Conservation (phyloP, 176 grass and related monocot species). For the Carex cristatella region DNA sequence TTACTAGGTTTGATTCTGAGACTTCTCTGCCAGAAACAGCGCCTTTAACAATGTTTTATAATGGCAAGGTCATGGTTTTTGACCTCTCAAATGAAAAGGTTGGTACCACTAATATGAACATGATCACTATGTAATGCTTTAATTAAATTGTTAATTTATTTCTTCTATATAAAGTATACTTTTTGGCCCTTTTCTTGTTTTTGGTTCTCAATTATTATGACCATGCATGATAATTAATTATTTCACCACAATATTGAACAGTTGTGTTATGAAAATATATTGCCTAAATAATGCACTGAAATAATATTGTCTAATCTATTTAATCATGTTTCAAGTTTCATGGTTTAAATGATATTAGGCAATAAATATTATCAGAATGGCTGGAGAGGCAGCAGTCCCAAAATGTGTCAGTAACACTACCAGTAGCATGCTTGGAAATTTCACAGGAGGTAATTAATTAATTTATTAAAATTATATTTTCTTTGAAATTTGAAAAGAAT, state of each 20-base stretch:
- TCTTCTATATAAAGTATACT: not conserved
- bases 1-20: not conserved
- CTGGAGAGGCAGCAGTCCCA: not conserved
- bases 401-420: not conserved
- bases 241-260: not conserved
- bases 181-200: not conserved
- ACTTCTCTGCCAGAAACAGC: not conserved
- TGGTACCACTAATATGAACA: not conserved
- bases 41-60: constrained; percentile 78
- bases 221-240: not conserved
- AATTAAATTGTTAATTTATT: not conserved
- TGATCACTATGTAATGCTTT: not conserved
- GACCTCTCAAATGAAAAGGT: constrained; percentile 58
- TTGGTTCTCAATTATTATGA: not conserved
- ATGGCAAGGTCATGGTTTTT: constrained; percentile 58
- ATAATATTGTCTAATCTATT: not conserved
- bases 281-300: not conserved
- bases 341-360: constrained; percentile 31
- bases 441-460: constrained; percentile 50
- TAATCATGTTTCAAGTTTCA: not conserved
- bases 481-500: not conserved
- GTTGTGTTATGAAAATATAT: not conserved
- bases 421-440: constrained; percentile 3
- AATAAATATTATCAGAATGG: constrained; percentile 43
- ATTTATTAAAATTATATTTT: not conserved